Conservation (phyloP, 106 monocot genomes). For the Acanthochlamys bracteata region DNA sequence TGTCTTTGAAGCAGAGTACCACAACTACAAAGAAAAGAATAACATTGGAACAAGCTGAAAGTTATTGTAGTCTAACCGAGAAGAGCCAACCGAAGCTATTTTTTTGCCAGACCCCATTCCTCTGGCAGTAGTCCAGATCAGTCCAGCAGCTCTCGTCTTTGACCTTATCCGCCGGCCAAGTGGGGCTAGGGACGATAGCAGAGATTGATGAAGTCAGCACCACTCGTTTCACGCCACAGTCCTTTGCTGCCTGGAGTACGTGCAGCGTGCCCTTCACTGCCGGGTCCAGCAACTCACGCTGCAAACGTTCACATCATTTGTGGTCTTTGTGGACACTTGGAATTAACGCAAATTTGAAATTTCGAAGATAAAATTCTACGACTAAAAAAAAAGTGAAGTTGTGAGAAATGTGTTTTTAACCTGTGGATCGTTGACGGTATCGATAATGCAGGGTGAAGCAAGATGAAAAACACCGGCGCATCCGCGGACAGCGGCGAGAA, state of each 20-base stretch:
- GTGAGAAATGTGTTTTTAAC: too few relatives aligned
- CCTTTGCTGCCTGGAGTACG: slow-evolving; percentile 76
- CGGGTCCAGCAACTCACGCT: slow-evolving; percentile 67
- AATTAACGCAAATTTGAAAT: too few relatives aligned
- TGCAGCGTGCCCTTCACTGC: slow-evolving; percentile 88
- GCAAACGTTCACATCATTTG: neutral
- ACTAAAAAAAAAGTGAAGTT: too few relatives aligned
- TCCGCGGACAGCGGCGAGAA: slow-evolving; percentile 38
- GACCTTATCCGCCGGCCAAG: slow-evolving; percentile 61
- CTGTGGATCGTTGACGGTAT: slow-evolving; percentile 63
- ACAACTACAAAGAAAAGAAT: slow-evolving; percentile 32
- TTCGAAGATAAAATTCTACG: too few relatives aligned
- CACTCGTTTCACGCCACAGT: slow-evolving; percentile 50
- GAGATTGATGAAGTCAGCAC: slow-evolving; percentile 88
- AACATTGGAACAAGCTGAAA: neutral
- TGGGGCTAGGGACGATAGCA: slow-evolving; percentile 65
- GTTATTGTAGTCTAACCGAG: neutral
- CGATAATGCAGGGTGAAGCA: slow-evolving; percentile 63
- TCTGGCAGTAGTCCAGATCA: slow-evolving; percentile 73
- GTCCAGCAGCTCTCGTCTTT: slow-evolving; percentile 79
- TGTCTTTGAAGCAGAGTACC: slow-evolving; percentile 87
- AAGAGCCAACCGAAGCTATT: too few relatives aligned
- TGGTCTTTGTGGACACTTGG: too few relatives aligned
- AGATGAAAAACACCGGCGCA: slow-evolving; percentile 53
- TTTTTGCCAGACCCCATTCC: slow-evolving; percentile 79